phyloP scores from a whole-genome alignment of 2,329 filamentous ascomycete genomes.

The Zymoseptoria crescenta region DNA sequence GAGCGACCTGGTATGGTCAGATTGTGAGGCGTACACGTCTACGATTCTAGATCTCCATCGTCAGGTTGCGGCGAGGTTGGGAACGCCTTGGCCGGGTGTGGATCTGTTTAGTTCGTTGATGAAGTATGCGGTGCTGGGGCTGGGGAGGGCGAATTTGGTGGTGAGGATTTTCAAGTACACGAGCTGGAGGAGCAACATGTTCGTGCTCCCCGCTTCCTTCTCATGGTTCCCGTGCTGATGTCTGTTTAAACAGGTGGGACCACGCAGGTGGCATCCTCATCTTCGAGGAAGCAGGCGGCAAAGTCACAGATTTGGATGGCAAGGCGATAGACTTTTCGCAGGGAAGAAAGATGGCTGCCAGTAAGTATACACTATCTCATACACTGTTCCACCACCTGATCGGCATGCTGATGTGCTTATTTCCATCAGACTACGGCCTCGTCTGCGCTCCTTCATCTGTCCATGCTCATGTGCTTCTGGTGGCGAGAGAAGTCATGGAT shows the following conservation, averaged over 20 bases:
- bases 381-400: background rate
- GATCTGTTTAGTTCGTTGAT: constrained; percentile 48
- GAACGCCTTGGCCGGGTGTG: constrained; percentile 41
- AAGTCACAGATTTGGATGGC: constrained; percentile 45
- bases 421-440: constrained; percentile 14
- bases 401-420: constrained; percentile 1
- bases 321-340: constrained; percentile 40
- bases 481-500: constrained; percentile 13
- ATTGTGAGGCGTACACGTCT: constrained; percentile 36
- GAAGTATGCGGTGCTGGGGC: constrained; percentile 25
- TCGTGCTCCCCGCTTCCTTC: constrained; percentile 49
- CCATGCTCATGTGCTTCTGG: constrained; percentile 14
- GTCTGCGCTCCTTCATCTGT: constrained; percentile 17
- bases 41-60: constrained; percentile 33
- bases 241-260: constrained; percentile 37
- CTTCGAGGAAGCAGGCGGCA: constrained; percentile 43
- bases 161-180: constrained; percentile 19
- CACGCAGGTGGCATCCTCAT: constrained; percentile 48
- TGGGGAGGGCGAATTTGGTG: constrained; percentile 15
- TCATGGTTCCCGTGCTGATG: background rate
- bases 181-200: constrained; percentile 32
- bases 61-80: constrained; percentile 32
- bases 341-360: constrained; percentile 19
- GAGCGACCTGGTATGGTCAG: constrained; percentile 39
- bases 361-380: constrained; percentile 4